Evolutionary conservation across 2,329 filamentous ascomycete species (phyloP), one percentile per base, ranked within the genome.

Genomic region (Fusarium concolor): DNA sequence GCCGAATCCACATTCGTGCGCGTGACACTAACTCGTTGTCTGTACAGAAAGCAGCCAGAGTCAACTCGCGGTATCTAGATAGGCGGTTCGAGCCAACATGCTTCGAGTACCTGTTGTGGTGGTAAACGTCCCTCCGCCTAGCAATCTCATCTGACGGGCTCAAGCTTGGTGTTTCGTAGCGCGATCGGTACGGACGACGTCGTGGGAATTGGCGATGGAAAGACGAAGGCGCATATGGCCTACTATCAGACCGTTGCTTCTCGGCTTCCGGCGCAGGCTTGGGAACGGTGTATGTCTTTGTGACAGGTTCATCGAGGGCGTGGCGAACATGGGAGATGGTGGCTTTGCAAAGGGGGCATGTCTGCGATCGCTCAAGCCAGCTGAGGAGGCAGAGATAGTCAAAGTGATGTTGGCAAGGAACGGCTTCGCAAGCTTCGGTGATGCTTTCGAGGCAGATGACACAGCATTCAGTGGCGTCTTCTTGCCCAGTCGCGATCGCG

Each of bases 381-480:
- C 86, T 94, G 22, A 90, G 80, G 8, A 97, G 86, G 77, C 94
- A 98, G 14, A 93, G 78, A 75, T 94, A 96, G 82, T 97, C 94
- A 76, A 96, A 97, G 70, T 89, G 80, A 81, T 98, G 94, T 41
- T 87, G 85, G 82, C 94, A 98, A 10, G 94, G 94, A 20, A 86
- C 81, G 10, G 92, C 87, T 50, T 90, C 83, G 66, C 92, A 93
- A 52, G 87, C 81, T 72, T 96, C 92, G 11, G 88, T 87, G 74
- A 97, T 84, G 53, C 81, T 75, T 57, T 95, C 92, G 63, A 97
- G 88, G 78, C 94, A 98, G 78, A 98, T 96, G 67, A 96, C 93
- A 78, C 94, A 97, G 74, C 85, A 88, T 66, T 76, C 73, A 22
- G 59, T 38, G 22, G 62, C 46, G 59, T 73, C 65, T 51, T 74